Evolutionary conservation across 306 rosid genomes (phyloP).

Genomic region (Chamaecrista fasciculata): DNA sequence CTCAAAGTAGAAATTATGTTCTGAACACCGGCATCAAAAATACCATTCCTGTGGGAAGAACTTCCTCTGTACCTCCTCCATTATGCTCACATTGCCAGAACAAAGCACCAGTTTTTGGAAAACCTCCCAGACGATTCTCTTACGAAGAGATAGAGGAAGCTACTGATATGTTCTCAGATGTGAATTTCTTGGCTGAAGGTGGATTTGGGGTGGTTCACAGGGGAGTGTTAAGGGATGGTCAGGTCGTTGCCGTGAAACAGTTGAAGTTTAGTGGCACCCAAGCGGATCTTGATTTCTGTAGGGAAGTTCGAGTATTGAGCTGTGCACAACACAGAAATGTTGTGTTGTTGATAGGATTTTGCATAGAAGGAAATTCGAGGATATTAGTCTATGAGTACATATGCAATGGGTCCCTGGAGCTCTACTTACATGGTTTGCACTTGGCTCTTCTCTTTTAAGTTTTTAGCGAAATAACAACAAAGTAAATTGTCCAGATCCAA

Average conservation of each 20-base stretch:
- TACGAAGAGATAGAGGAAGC: constrained; percentile 75
- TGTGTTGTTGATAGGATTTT: constrained; percentile 83
- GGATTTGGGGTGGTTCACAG: constrained; percentile 86
- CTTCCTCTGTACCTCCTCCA: constrained; percentile 79
- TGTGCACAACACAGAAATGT: constrained; percentile 98
- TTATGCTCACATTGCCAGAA: constrained; percentile 86
- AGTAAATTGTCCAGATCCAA: background rate
- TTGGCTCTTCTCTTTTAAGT: constrained; percentile 15
- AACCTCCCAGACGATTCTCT: constrained; percentile 86
- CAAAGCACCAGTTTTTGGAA: constrained; percentile 83
- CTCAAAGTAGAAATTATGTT: constrained; percentile 41
- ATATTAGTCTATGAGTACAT: constrained; percentile 86
- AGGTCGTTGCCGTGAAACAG: constrained; percentile 89
- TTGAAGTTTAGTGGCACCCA: constrained; percentile 75
- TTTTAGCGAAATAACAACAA: background rate
- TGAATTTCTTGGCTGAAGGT: constrained; percentile 75
- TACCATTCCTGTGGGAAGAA: constrained; percentile 68
- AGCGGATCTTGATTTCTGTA: constrained; percentile 84
- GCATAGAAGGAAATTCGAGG: constrained; percentile 64
- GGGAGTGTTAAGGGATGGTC: constrained; percentile 81
- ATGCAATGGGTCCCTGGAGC: constrained; percentile 84
- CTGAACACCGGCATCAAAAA: constrained; percentile 52
- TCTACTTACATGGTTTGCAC: constrained; percentile 73
- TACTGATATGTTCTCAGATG: constrained; percentile 67
- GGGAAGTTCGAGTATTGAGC: constrained; percentile 89